phyloP scores from a whole-genome alignment of 2,329 filamentous ascomycete genomes.

The Xylariaceae sp. region DNA sequence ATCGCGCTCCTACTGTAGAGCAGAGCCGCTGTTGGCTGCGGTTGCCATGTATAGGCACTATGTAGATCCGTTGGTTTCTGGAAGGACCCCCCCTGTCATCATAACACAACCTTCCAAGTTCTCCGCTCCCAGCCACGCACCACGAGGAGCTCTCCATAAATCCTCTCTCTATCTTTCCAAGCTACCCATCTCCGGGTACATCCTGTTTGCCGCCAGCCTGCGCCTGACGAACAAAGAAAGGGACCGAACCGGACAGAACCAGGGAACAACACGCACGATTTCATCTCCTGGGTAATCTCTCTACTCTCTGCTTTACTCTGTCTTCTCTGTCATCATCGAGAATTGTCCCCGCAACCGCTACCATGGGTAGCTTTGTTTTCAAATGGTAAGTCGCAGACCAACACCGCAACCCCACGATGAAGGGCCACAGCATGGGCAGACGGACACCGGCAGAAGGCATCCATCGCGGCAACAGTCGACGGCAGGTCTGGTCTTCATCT shows the following conservation, averaged over 20 bases:
- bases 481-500: constrained; percentile 1
- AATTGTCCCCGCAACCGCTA: constrained; percentile 15
- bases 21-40: neutral
- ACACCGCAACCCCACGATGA: neutral
- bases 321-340: neutral
- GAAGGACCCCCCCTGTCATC: constrained; percentile 1
- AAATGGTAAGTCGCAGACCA: constrained; percentile 55
- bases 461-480: neutral
- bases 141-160: constrained; percentile 15
- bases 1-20: too few species aligned
- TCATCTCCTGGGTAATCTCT: neutral
- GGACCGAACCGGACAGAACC: neutral
- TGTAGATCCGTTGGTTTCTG: neutral
- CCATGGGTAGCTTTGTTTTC: constrained; percentile 66
- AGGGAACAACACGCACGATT: neutral
- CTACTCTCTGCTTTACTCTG: neutral
- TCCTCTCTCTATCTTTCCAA: constrained; percentile 9
- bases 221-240: neutral
- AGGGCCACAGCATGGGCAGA: neutral
- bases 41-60: neutral
- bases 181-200: neutral
- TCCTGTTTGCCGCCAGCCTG: constrained; percentile 1
- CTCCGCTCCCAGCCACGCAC: constrained; percentile 18
- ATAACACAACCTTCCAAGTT: constrained; percentile 9
- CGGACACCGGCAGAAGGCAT: constrained; percentile 1